Conservation (phyloP, 306 rosid genomes). For the Quercus dentata region DNA sequence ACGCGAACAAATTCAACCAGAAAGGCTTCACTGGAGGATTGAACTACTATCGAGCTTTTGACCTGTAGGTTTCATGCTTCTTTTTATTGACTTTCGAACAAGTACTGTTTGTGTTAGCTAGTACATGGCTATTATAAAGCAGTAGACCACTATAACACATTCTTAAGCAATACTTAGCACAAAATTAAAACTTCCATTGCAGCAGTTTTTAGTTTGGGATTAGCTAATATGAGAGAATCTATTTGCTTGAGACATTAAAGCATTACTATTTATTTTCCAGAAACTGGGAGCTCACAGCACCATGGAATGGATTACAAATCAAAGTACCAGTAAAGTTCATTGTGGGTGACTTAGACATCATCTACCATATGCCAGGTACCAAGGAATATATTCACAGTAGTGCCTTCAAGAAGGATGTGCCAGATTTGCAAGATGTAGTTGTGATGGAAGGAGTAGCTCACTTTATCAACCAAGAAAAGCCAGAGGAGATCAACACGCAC, state of each 20-base stretch:
- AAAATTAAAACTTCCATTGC: too few species aligned
- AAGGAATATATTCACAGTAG: slow-evolving; percentile 53
- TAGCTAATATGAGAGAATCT: not conserved
- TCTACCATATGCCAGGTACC: slow-evolving; percentile 53
- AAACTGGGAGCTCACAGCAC: slow-evolving; percentile 69
- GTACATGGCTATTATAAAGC: not conserved
- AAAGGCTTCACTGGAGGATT: slow-evolving; percentile 78
- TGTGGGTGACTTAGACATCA: slow-evolving; percentile 53
- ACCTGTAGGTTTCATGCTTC: slow-evolving; percentile 43
- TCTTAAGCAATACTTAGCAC: not conserved
- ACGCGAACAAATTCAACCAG: slow-evolving; percentile 46
- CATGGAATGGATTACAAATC: slow-evolving; percentile 61
- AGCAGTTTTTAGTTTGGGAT: not conserved
- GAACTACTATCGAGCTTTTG: slow-evolving; percentile 62
- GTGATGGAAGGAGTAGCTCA: slow-evolving; percentile 64
- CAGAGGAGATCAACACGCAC: slow-evolving; percentile 49
- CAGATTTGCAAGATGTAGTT: slow-evolving; percentile 53
- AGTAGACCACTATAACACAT: too few species aligned
- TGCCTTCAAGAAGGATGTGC: slow-evolving; percentile 48
- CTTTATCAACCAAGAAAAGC: slow-evolving; percentile 54
- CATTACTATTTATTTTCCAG: slow-evolving; percentile 33
- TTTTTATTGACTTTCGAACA: not conserved
- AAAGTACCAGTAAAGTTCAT: slow-evolving; percentile 65
- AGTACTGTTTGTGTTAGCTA: not conserved
- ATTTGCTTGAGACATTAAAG: not conserved